phyloP scores from a whole-genome alignment of 2,329 filamentous ascomycete genomes.

The Cercospora beticola region DNA sequence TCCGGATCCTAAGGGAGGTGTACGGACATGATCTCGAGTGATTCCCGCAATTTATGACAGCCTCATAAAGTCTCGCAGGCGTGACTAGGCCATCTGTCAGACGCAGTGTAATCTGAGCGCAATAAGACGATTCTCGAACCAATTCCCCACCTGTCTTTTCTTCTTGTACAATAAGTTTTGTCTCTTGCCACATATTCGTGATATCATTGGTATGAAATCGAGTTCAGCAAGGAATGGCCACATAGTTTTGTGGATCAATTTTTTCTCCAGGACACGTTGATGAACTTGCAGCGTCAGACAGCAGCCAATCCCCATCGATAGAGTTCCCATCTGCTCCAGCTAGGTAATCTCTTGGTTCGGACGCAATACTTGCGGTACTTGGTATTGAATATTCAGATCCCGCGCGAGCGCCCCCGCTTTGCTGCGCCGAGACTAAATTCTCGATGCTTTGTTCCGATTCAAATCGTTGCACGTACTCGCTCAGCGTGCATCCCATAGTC shows the following conservation, averaged over 20 bases:
- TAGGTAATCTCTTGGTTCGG: background rate
- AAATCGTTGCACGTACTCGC: conserved; percentile 1
- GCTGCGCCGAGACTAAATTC: background rate
- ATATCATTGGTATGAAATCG: background rate
- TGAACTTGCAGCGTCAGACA: background rate
- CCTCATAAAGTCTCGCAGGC: background rate
- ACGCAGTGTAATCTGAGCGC: background rate
- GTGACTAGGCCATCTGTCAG: background rate
- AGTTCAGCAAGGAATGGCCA: background rate
- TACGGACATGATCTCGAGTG: background rate
- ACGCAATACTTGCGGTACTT: background rate
- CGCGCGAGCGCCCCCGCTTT: too few relatives aligned
- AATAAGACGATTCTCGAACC: background rate
- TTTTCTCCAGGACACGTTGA: background rate
- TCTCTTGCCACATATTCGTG: too few relatives aligned
- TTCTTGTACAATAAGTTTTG: background rate
- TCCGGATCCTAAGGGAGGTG: background rate
- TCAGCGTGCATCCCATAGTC: conserved; percentile 8
- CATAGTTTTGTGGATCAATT: background rate
- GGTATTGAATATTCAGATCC: background rate
- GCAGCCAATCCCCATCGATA: background rate
- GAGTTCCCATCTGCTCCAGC: background rate
- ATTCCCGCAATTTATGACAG: background rate
- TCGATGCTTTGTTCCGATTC: background rate
- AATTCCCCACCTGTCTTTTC: background rate